Base-by-base conservation (phyloP, 176 grass and related monocot genomes). In the Carex pumila region DNA sequence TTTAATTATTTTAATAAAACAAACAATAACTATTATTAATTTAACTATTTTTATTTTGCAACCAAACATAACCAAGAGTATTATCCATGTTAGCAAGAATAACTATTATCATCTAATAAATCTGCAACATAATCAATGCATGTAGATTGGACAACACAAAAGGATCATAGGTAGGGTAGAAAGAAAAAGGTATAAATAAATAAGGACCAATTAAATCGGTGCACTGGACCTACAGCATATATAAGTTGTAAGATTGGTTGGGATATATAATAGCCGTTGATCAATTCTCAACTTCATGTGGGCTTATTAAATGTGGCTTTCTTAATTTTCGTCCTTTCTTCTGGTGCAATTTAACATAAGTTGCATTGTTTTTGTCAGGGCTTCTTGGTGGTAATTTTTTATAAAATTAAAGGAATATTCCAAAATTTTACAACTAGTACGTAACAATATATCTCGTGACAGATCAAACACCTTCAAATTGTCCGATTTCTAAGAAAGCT, bases 201-300 rank as follows among this genome's bases (percentile, higher is more conserved):
- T 52, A 75, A 75, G 45, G 5, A 75, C 71, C 71, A 77, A 31
- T 56, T 55, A 56, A 77, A 77, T 77, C 73, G 73, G 73, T 77
- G 73, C 47, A 77, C 7, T 77, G 50, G 50, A 31, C 25, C 73
- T 56, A 31, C 25, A 55, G 12, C 56, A 34, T 34, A 76, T 73
- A 55, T n/a, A 54, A 14, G 49, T 12, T 45, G 71, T 31, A 53
- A 30, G 45, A 75, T 30, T 25, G 60, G 10, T 30, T 13, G n/a
- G 19, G 8, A 73, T 50, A 11, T 50, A 11, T 74, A 50, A 74
- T 53, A 77, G 47, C 73, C 50, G 73, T 77, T 56, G 71, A 22
- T 77, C 73, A 77, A 77, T 77, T 56, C 50, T 41, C 13, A 77
- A 56, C 50, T 77, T 57, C 73, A 55, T 56, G 12, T 56, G 47